These are phyloP conservation scores for Prunus salicina DNA, from an alignment of 306 rosid genomes.

Conservation along the genomic window DNA sequence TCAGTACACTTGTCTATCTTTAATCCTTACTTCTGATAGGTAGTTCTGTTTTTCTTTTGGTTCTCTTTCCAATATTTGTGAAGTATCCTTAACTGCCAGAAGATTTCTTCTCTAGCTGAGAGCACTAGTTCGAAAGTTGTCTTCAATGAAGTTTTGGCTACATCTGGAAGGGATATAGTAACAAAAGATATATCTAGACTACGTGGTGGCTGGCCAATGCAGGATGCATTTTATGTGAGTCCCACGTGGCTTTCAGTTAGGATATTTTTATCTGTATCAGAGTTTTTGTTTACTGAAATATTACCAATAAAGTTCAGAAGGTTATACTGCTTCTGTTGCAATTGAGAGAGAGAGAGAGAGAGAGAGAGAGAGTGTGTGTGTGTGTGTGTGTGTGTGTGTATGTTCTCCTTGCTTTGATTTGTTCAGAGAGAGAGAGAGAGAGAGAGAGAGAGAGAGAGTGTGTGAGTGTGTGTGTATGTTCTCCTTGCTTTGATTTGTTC, in stretches of 20 bases:
- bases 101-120: constrained; percentile 94
- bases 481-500: not conserved
- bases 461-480: not conserved
- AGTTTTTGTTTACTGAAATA: not conserved
- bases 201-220: constrained; percentile 99
- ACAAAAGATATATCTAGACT: constrained; percentile 90
- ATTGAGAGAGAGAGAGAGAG: not conserved
- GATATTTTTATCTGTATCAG: not conserved
- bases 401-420: not conserved
- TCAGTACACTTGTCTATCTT: not conserved
- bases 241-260: constrained; percentile 15
- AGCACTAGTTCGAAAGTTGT: constrained; percentile 74
- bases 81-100: constrained; percentile 49
- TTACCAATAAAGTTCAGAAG: not conserved
- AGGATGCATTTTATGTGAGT: constrained; percentile 93
- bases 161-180: constrained; percentile 85
- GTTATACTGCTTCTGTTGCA: not conserved
- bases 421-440: not conserved
- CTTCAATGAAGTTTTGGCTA: constrained; percentile 81
- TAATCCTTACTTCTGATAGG: not conserved
- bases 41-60: not conserved
- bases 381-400: not conserved
- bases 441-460: too few relatives aligned
- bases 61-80: constrained; percentile 7
- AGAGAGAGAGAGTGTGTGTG: too few relatives aligned